Base-by-base conservation (phyloP, 208 protist genomes). In the Leishmania tropica region DNA sequence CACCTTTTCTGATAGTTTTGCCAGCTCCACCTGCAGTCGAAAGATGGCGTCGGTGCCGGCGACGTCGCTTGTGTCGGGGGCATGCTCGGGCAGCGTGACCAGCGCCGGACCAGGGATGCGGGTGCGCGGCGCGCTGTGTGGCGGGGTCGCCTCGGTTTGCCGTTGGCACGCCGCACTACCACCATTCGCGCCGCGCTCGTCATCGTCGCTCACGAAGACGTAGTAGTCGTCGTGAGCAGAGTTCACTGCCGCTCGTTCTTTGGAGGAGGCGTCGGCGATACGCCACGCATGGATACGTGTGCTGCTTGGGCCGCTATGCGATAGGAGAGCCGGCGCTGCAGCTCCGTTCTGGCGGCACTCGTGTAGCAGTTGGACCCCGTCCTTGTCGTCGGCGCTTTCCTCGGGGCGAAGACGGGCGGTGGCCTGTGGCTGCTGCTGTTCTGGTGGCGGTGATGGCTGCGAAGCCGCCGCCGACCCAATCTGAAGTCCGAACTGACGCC, bases 1-100 rank as follows among this genome's bases (percentile, higher is more conserved):
- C 76, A 95, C 89, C 51, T 87, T 81, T 47, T 86, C 84, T 1
- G 89, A 89, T 28, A 93, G 77, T 21, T 76, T 80, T 17, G 85
- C 62, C 11, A 95, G 84, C 15, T 88, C 76, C 60, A 56, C 35
- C 45, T 85, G 85, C 72, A 95, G 73, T 37, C 62, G 77, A 37
- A 58, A 73, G 8, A 72, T 70, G 35, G 45, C 51, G 24, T 81
- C 70, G 10, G 64, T 48, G 7, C 56, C 28, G 37, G 31, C 58
- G n/a, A 73, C 74, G 19, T 17, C 47, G 31, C 56, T 17, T 35
- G 70, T 74, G 70, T 79, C 72, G 3, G 70, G 67, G 17, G 54
- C 60, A 47, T 13, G 19, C 8, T n/a, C 15, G 31, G 40, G 21
- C 17, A 47, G 21, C 71, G 71, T 56, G 13, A 42, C 47, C 71